Evolutionary conservation across 345 rosid genomes (phyloP).

Genomic region (Ceriops zippeliana): DNA sequence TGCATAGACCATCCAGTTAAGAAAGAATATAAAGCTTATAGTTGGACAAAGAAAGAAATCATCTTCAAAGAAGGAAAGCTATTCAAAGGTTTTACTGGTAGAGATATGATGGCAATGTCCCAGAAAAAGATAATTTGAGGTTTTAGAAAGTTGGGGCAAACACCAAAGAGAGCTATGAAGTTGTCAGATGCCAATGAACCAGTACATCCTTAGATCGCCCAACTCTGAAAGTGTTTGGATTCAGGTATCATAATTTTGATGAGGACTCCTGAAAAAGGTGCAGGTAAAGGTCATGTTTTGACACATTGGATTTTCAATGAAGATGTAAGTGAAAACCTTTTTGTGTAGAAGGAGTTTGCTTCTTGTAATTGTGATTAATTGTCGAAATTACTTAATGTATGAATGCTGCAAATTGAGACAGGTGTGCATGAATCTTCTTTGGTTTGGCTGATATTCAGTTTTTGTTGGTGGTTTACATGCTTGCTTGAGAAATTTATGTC

Average conservation of each 20-base stretch:
- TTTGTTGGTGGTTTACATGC: neutral
- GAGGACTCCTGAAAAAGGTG: slow-evolving; percentile 44
- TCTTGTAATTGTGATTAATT: neutral
- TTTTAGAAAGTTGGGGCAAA: slow-evolving; percentile 63
- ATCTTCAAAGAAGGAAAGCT: slow-evolving; percentile 64
- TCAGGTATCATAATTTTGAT: slow-evolving; percentile 47
- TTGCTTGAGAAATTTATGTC: slow-evolving; percentile 1
- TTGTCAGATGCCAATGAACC: slow-evolving; percentile 57
- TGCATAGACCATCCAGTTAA: slow-evolving; percentile 68
- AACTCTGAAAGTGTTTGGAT: slow-evolving; percentile 43
- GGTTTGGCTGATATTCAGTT: neutral
- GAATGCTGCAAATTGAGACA: neutral
- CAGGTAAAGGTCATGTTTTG: slow-evolving; percentile 53
- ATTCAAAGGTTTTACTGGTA: slow-evolving; percentile 56
- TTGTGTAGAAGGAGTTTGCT: neutral
- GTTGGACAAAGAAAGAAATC: slow-evolving; percentile 73
- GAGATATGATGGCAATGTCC: slow-evolving; percentile 54
- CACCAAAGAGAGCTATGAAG: slow-evolving; percentile 44
- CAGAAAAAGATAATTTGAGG: slow-evolving; percentile 53
- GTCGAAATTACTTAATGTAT: slow-evolving; percentile 1
- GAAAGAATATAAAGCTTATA: slow-evolving; percentile 67
- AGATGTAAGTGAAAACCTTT: slow-evolving; percentile 22
- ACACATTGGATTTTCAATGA: slow-evolving; percentile 32
- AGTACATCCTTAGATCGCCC: slow-evolving; percentile 47
- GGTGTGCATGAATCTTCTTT: slow-evolving; percentile 10